Percentiles rank a stretch among this genome's conserved stretches.
phyloP scores from a whole-genome alignment of 2,329 filamentous ascomycete species.

The Cytospora piceae region DNA sequence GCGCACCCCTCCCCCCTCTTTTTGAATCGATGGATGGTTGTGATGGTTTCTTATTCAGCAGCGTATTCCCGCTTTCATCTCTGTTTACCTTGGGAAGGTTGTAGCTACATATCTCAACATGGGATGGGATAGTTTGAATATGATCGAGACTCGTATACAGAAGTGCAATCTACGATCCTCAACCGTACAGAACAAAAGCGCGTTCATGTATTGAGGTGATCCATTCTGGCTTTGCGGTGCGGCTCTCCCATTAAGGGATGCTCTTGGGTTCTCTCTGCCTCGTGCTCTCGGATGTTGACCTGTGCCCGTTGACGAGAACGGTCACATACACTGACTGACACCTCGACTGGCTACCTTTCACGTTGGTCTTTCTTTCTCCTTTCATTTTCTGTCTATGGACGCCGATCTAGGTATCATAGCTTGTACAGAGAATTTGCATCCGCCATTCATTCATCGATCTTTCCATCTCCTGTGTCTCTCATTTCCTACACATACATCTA shows the following conservation, averaged over 20 bases:
- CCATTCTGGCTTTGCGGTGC: neutral
- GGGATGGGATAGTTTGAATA: neutral
- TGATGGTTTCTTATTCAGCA: neutral
- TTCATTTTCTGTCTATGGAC: constrained; percentile 28
- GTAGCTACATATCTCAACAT: neutral
- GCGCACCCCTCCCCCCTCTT: too few relatives aligned
- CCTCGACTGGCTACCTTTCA: neutral
- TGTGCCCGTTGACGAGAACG: neutral
- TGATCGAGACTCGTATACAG: neutral
- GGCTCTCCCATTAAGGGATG: neutral
- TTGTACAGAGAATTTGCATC: constrained; percentile 27
- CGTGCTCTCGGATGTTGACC: neutral
- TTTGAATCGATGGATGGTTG: neutral
- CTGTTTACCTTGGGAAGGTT: neutral
- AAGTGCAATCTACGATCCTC: neutral
- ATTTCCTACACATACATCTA: constrained; percentile 43
- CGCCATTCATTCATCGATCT: constrained; percentile 7
- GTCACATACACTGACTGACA: neutral
- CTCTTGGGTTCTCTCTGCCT: neutral
- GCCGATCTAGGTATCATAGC: constrained; percentile 31
- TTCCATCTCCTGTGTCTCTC: neutral
- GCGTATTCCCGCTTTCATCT: neutral
- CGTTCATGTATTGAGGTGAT: neutral
- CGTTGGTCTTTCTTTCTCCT: constrained; percentile 1
- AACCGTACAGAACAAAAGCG: neutral